Base-by-base conservation (phyloP, 2,329 filamentous ascomycete species). In the Phyllosticta citrichinensis region DNA sequence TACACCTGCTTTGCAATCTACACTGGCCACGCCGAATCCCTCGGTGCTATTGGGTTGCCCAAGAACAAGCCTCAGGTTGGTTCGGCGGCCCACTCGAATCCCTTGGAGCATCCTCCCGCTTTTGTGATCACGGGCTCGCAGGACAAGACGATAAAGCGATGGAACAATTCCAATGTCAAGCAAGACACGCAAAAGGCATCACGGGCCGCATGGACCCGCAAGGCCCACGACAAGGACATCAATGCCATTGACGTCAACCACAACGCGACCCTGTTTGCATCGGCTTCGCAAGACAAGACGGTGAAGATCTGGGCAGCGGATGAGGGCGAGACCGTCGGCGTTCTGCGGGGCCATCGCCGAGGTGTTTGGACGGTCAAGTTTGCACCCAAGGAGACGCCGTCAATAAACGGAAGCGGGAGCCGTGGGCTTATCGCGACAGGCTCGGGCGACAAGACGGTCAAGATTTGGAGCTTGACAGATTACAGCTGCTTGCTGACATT, bases 181-280 rank as follows among this genome's bases (percentile, higher is more conserved):
- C 63, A 73, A 62, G 71, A 71, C 25, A 73, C 76, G 55, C 83
- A 81, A 63, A 81, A 82, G 62, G 80, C 82, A 10, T 77, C 85
- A 10, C 79, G 85, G 66, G 90, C 90, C 51, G 76, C 86, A 4
- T 99, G 89, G 73, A 97, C 94, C 0, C 84, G 94, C 61, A 96
- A 97, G 74, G 94, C 94, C 0, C 94, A 99, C 74, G 94, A 99
- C 70, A 99, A 99, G 72, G 94, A 99, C 66, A 99, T 99, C 75
- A 99, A 99, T 68, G 91, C 94, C 2, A 83, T 99, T 57, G 91
- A 95, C 65, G 81, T 94, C 11, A 89, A 91, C 65, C 82, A 85
- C 22, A 80, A 83, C 1, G 84, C 84, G 4, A 83, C 86, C n/a
- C 76, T 97, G 0, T 97, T 99, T 70, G 95, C 93, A 2, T 97